phyloP scores from a whole-genome alignment of 257 asterid species.

The Solanum phureja region DNA sequence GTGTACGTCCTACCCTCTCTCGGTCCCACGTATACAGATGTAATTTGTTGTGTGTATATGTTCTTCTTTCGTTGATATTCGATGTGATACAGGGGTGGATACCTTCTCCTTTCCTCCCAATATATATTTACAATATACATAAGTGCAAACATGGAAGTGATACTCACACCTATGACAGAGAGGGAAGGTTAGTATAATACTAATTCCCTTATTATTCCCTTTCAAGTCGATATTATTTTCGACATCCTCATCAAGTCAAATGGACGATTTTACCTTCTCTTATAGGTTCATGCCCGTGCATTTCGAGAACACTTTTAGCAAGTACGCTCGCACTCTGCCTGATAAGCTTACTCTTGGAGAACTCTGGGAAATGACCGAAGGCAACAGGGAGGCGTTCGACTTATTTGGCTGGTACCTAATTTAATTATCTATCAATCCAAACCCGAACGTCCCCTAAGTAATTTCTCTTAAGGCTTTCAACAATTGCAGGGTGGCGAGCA shows the following conservation, averaged over 20 bases:
- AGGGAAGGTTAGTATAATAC: slow-evolving; percentile 55
- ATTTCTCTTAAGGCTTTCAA: neutral
- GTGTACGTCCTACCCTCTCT: fast-evolving
- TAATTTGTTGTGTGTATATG: neutral
- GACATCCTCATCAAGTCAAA: too few species aligned
- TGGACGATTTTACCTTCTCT: neutral
- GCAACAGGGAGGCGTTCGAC: slow-evolving; percentile 54
- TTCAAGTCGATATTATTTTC: fast-evolving
- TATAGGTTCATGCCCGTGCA: slow-evolving; percentile 50
- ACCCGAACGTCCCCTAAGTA: neutral
- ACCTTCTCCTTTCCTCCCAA: slow-evolving; percentile 67
- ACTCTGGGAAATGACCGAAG: slow-evolving; percentile 69
- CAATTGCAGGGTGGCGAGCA: slow-evolving; percentile 22
- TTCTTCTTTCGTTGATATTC: neutral
- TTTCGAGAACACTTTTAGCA: slow-evolving; percentile 80
- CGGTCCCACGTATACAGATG: neutral
- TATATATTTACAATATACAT: slow-evolving; percentile 63
- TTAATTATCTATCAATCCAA: neutral
- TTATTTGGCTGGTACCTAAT: slow-evolving; percentile 15
- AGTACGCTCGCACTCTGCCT: slow-evolving; percentile 40
- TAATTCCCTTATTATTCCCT: neutral
- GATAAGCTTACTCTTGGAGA: slow-evolving; percentile 68
- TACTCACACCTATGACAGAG: slow-evolving; percentile 55
- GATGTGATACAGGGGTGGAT: slow-evolving; percentile 49
- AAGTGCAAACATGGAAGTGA: slow-evolving; percentile 84